Conservation (phyloP, 495 filamentous ascomycete genomes). For the Hyaloscypha hepaticicola region DNA sequence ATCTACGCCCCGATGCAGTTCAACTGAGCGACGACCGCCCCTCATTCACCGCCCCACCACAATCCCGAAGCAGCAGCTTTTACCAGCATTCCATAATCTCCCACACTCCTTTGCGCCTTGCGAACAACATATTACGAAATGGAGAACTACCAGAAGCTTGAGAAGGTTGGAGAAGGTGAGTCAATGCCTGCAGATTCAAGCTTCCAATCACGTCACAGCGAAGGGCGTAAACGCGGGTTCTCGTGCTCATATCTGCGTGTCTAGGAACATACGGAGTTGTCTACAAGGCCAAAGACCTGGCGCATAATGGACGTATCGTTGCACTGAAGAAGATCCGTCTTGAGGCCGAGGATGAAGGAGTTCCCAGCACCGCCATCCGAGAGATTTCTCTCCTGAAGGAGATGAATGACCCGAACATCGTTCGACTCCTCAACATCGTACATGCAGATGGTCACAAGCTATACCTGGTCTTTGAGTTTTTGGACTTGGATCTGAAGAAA, state of each 20-base stretch:
- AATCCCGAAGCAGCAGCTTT: conserved; percentile 20
- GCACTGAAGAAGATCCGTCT: conserved; percentile 98
- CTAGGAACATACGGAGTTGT: conserved; percentile 90
- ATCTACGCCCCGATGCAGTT: conserved; percentile 24
- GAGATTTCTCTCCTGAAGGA: conserved; percentile 96
- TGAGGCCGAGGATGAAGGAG: conserved; percentile 95
- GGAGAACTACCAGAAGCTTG: conserved; percentile 99
- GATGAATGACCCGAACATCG: conserved; percentile 95
- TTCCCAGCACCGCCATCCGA: conserved; percentile 93
- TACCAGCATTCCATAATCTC: conserved; percentile 26
- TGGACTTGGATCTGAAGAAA: conserved; percentile 93
- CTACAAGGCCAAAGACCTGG: conserved; percentile 86
- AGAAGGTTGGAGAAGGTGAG: conserved; percentile 98
- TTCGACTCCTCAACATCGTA: conserved; percentile 89
- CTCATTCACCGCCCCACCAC: conserved; percentile 33
- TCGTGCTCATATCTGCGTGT: conserved; percentile 17
- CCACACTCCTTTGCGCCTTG: conserved; percentile 31
- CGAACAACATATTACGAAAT: conserved; percentile 48
- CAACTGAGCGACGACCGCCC: conserved; percentile 25
- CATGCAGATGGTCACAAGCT: conserved; percentile 96
- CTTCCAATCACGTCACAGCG: neutral
- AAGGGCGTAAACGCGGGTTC: neutral
- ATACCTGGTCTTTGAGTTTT: conserved; percentile 92
- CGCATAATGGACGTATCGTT: conserved; percentile 76
- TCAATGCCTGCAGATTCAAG: conserved; percentile 11